A percentile compares a stretch with the other conserved stretches of the same genome.
Evolutionary conservation across 345 rosid species (phyloP).

Genomic region (Eucalyptus erythrocorys): DNA sequence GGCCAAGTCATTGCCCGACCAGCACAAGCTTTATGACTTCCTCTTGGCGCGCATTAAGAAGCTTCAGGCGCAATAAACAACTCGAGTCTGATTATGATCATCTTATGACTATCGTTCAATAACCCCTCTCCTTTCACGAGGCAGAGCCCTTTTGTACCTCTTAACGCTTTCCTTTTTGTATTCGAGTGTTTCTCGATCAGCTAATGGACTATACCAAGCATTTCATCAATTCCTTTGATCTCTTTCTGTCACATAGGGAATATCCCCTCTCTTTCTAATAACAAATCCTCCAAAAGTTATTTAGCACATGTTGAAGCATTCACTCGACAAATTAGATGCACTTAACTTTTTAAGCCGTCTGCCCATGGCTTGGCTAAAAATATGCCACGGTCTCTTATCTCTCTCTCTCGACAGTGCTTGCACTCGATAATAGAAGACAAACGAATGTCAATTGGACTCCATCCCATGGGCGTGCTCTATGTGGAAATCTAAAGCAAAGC

Average conservation of each 20-base stretch:
- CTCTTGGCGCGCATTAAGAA: not conserved
- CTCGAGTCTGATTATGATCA: not conserved
- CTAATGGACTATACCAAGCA: not conserved
- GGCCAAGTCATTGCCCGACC: constrained; percentile 1
- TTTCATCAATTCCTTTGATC: not conserved
- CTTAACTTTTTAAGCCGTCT: not conserved
- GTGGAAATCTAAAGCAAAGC: not conserved
- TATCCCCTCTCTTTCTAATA: not conserved
- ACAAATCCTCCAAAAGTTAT: no score
- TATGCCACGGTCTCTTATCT: not conserved
- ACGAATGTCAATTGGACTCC: no score
- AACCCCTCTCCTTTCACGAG: not conserved
- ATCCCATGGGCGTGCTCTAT: no score
- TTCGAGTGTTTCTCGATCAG: not conserved
- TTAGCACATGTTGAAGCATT: not conserved
- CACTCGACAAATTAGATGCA: not conserved
- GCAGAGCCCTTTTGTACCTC: not conserved
- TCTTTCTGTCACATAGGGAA: not conserved
- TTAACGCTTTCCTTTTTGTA: not conserved
- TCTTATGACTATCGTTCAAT: not conserved
- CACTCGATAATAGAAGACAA: not conserved
- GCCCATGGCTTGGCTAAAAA: not conserved
- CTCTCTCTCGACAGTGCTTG: not conserved
- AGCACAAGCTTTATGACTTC: not conserved
- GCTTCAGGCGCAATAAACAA: not conserved